Percentiles rank a stretch among this genome's conserved stretches.
These are phyloP conservation scores for Lagenidium giganteum DNA, from an alignment of 352 stramenopile genomes.

Conservation along the genomic window DNA sequence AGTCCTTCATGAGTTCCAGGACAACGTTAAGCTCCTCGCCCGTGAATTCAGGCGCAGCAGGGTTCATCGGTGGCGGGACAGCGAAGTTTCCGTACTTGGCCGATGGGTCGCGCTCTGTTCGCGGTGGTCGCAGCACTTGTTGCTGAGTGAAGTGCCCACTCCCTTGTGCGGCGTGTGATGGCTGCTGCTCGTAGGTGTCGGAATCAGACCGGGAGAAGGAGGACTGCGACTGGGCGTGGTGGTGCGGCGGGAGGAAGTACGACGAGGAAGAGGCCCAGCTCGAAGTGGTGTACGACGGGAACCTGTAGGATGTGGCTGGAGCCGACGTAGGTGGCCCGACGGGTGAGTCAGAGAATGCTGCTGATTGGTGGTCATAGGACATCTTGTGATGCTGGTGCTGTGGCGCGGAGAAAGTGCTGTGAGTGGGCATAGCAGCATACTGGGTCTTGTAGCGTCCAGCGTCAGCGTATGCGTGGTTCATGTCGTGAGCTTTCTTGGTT, in stretches of 20 bases:
- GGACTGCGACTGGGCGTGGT: too few relatives aligned
- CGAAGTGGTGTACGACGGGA: too few relatives aligned
- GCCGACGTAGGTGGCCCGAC: too few relatives aligned
- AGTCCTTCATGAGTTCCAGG: conserved; percentile 79
- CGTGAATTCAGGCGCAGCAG: conserved; percentile 62
- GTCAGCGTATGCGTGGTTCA: conserved; percentile 12
- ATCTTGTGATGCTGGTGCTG: too few relatives aligned
- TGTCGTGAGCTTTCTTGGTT: conserved; percentile 13
- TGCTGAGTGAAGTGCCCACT: too few relatives aligned
- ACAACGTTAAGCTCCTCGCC: conserved; percentile 75
- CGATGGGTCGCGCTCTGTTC: too few relatives aligned
- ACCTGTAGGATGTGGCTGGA: too few relatives aligned
- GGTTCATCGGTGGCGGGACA: conserved; percentile 60
- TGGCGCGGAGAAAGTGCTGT: not conserved
- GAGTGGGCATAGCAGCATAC: not conserved
- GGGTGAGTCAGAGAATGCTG: conserved; percentile 2
- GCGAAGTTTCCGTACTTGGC: conserved; percentile 47
- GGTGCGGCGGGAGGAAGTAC: too few relatives aligned
- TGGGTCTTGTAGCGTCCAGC: too few relatives aligned
- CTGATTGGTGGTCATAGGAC: conserved; percentile 4
- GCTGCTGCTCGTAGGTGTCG: too few relatives aligned
- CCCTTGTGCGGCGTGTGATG: conserved; percentile 13
- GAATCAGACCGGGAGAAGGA: too few relatives aligned
- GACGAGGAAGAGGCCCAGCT: too few relatives aligned
- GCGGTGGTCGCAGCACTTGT: conserved; percentile 53